These are phyloP conservation scores for Pulveroboletus ravenelii DNA, from an alignment of 768 basidiomycete genomes.

Conservation along the genomic window DNA sequence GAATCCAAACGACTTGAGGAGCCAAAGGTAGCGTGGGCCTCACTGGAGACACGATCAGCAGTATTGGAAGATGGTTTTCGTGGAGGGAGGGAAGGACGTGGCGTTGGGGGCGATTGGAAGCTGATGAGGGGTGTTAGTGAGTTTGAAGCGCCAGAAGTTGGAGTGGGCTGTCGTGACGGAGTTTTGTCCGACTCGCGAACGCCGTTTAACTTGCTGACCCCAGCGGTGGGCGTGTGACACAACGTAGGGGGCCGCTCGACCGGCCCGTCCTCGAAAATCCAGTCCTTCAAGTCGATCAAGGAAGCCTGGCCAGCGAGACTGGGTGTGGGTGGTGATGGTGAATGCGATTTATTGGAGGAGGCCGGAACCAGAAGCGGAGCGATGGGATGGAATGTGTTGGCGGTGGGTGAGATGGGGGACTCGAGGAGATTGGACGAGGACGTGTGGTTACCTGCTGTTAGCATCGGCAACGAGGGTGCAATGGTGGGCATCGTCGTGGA, in stretches of 20 bases:
- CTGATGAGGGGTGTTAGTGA: constrained; percentile 47
- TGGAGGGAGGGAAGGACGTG: constrained; percentile 60
- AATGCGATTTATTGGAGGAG: constrained; percentile 26
- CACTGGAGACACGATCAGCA: constrained; percentile 36
- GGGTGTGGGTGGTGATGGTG: constrained; percentile 47
- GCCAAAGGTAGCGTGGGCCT: constrained; percentile 15
- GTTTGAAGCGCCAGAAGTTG: constrained; percentile 3
- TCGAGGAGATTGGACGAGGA: constrained; percentile 38
- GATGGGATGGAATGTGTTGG: constrained; percentile 41
- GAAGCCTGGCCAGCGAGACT: constrained; percentile 46
- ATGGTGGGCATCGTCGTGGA: constrained; percentile 16
- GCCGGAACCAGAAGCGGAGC: constrained; percentile 31
- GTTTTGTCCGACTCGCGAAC: constrained; percentile 23
- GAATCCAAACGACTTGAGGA: constrained; percentile 41
- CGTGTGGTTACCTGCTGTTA: not conserved
- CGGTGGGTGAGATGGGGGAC: constrained; percentile 45
- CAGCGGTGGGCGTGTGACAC: constrained; percentile 8
- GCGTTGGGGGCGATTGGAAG: constrained; percentile 47
- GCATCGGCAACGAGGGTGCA: constrained; percentile 4
- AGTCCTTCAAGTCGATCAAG: constrained; percentile 67
- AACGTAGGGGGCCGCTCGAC: constrained; percentile 17
- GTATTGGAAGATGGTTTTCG: constrained; percentile 56
- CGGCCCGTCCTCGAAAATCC: constrained; percentile 63
- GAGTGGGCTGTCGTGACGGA: constrained; percentile 11
- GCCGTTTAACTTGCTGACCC: constrained; percentile 13